These are phyloP conservation scores for Nigrospora osmanthi DNA, from an alignment of 2,329 filamentous ascomycete species.

Conservation along the genomic window DNA sequence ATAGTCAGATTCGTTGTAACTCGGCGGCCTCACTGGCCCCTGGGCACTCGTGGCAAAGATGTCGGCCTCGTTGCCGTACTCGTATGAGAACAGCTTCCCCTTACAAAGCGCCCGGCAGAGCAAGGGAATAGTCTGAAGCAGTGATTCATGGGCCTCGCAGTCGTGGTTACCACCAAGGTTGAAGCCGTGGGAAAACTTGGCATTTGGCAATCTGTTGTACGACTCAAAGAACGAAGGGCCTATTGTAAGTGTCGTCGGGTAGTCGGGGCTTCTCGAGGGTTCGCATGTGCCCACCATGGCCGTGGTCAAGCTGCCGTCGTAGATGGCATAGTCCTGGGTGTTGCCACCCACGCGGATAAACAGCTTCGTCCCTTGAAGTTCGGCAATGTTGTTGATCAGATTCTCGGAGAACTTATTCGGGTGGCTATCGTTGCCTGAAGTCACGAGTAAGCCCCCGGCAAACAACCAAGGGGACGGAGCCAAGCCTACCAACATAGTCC, in stretches of 20 bases:
- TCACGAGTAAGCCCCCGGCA: conserved; percentile 4
- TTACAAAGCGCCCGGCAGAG: conserved; percentile 47
- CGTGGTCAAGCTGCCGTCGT: conserved; percentile 40
- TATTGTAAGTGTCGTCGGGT: conserved; percentile 52
- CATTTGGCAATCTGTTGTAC: conserved; percentile 46
- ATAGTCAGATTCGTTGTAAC: conserved; percentile 47
- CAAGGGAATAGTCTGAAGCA: conserved; percentile 45
- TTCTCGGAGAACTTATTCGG: conserved; percentile 56
- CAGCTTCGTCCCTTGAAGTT: conserved; percentile 48
- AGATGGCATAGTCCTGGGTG: conserved; percentile 58
- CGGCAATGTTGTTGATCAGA: conserved; percentile 47
- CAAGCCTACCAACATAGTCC: conserved; percentile 21
- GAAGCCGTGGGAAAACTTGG: conserved; percentile 54
- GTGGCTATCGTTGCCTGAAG: conserved; percentile 26
- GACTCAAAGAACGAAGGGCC: conserved; percentile 57
- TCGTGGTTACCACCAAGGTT: conserved; percentile 47
- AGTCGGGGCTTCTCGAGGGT: conserved; percentile 42
- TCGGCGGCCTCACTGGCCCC: conserved; percentile 39
- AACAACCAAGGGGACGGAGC: no score
- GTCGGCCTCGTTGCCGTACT: conserved; percentile 60
- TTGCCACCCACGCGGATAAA: conserved; percentile 59
- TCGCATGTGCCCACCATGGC: conserved; percentile 46
- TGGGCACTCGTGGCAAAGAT: conserved; percentile 45
- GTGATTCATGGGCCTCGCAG: conserved; percentile 36
- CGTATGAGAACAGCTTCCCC: conserved; percentile 47